phyloP scores from a whole-genome alignment of 1,284 basidiomycete species.

The Boletellus deceptivus region DNA sequence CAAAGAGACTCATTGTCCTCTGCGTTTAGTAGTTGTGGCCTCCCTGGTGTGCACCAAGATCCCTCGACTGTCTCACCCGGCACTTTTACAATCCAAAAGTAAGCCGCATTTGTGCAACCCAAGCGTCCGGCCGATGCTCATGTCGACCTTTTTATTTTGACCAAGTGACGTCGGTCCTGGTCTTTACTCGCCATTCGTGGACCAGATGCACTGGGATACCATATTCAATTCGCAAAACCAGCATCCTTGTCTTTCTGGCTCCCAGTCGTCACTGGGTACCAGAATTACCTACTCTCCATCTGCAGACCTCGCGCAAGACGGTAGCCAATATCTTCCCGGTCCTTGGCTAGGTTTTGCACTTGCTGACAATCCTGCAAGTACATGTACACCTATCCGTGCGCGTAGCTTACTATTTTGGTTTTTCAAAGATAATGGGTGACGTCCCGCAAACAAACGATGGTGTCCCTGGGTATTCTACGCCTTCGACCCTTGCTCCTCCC shows the following conservation, averaged over 20 bases:
- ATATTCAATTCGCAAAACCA: not conserved
- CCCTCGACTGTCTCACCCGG: not conserved
- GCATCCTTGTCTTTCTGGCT: not conserved
- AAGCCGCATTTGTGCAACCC: not conserved
- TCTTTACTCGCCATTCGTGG: not conserved
- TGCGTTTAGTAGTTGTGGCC: not conserved
- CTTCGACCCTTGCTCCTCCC: not conserved
- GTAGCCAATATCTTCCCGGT: not conserved
- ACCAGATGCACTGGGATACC: not conserved
- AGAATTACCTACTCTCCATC: not conserved
- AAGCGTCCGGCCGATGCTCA: not conserved
- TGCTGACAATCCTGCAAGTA: slow-evolving; percentile 4
- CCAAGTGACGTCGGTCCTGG: not conserved
- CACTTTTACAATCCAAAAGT: not conserved
- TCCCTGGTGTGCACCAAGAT: not conserved
- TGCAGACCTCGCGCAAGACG: no score
- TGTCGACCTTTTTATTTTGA: not conserved
- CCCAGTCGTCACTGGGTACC: not conserved
- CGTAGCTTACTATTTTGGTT: not conserved
- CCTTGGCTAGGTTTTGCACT: not conserved
- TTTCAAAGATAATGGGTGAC: not conserved
- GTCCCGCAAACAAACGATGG: not conserved
- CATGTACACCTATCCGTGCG: not conserved
- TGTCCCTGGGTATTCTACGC: not conserved
- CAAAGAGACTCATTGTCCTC: not conserved